Percentiles rank a stretch among this genome's conserved stretches.
These are phyloP conservation scores for Tremella yokohamensis DNA, from an alignment of 768 basidiomycete species.

Conservation along the genomic window DNA sequence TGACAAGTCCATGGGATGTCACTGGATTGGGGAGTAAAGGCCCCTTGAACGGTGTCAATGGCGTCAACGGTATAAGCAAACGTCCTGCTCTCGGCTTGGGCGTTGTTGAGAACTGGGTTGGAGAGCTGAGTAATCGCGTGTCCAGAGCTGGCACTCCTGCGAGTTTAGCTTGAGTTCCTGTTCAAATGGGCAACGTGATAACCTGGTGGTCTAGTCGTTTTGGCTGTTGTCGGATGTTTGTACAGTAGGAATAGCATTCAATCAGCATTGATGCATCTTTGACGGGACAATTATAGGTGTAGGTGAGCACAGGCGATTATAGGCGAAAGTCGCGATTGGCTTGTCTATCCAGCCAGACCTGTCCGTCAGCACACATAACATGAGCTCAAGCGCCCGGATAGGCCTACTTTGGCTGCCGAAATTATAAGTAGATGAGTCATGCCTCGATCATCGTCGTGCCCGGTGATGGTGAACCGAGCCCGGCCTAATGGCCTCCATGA, in stretches of 20 bases:
- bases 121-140: constrained; percentile 3
- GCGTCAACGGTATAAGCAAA: constrained; percentile 1
- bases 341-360: not conserved
- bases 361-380: constrained; percentile 1
- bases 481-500: not conserved
- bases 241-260: no score
- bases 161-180: not conserved
- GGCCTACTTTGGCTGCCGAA: not conserved
- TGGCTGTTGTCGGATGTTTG: no score
- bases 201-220: no score
- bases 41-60: not conserved
- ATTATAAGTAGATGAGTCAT: not conserved
- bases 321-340: no score
- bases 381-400: no score
- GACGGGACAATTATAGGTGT: no score
- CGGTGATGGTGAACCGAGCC: not conserved
- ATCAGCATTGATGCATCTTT: no score
- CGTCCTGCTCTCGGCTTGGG: not conserved
- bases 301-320: no score
- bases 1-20: not conserved
- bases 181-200: no score
- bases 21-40: not conserved
- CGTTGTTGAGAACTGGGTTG: not conserved
- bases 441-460: not conserved
- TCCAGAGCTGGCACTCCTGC: not conserved